Evolutionary conservation across 208 protist species (phyloP).

Genomic region (Crithidia expoeki): DNA sequence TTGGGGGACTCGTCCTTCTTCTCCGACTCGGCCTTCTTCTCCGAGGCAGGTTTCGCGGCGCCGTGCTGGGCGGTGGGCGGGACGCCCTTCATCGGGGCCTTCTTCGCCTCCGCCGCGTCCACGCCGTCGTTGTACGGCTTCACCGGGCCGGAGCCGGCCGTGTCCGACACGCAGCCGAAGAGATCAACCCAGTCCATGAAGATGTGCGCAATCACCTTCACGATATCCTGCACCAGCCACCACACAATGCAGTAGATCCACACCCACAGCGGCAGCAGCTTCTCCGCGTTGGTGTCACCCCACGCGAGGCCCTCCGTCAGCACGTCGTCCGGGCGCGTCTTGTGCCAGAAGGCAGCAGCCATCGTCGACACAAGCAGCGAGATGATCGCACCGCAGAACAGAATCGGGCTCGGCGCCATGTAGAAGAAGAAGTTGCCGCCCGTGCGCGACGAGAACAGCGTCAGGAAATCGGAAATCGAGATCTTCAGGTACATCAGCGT

Average conservation of each 20-base stretch:
- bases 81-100: slow-evolving; percentile 6
- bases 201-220: slow-evolving; percentile 79
- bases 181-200: slow-evolving; percentile 76
- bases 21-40: slow-evolving; percentile 13
- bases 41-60: not conserved
- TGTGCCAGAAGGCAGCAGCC: slow-evolving; percentile 73
- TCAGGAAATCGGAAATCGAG: slow-evolving; percentile 90
- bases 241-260: slow-evolving; percentile 93
- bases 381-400: slow-evolving; percentile 66
- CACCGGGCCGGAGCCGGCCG: slow-evolving; percentile 43
- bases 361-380: slow-evolving; percentile 78
- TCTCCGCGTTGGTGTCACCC: slow-evolving; percentile 50
- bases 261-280: slow-evolving; percentile 82
- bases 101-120: slow-evolving; percentile 16
- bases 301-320: slow-evolving; percentile 78
- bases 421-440: slow-evolving; percentile 74
- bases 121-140: slow-evolving; percentile 35
- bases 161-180: slow-evolving; percentile 65
- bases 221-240: slow-evolving; percentile 87
- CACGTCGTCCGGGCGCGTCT: slow-evolving; percentile 57
- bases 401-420: slow-evolving; percentile 58
- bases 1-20: too few relatives aligned
- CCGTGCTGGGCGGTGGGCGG: not conserved
- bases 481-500: slow-evolving; percentile 90
- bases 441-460: slow-evolving; percentile 90